phyloP scores from a whole-genome alignment of 2,329 filamentous ascomycete species.

The Knufia petricola region DNA sequence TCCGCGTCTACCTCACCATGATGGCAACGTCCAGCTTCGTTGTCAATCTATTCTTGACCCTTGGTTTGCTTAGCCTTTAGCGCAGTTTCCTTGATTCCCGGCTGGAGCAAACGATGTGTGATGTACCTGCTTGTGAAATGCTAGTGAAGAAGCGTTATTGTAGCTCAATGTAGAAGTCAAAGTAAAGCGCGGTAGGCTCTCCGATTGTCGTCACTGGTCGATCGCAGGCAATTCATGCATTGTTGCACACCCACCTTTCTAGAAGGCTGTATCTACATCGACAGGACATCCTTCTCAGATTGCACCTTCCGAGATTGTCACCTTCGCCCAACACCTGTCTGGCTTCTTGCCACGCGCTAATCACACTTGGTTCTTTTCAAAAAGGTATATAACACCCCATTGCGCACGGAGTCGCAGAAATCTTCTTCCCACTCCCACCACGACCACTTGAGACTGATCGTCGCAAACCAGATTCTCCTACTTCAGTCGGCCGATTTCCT shows the following conservation, averaged over 20 bases:
- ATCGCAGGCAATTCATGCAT: neutral
- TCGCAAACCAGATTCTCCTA: neutral
- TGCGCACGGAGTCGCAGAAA: neutral
- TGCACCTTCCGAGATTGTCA: too few relatives aligned
- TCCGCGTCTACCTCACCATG: neutral
- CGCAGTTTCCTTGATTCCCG: too few relatives aligned
- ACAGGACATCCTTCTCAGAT: neutral
- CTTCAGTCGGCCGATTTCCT: neutral
- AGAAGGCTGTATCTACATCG: neutral
- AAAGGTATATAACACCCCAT: neutral
- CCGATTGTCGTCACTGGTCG: slow-evolving; percentile 2
- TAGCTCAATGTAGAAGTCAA: neutral
- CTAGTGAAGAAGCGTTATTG: neutral
- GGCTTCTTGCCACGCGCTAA: neutral
- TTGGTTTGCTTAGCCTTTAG: too few relatives aligned
- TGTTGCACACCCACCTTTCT: neutral
- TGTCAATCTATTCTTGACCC: too few relatives aligned
- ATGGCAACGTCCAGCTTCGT: neutral
- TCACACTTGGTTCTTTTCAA: neutral
- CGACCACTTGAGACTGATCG: neutral
- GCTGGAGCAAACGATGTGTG: neutral
- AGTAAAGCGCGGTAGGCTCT: neutral
- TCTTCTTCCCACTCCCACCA: neutral
- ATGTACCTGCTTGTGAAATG: neutral
- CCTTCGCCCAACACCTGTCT: neutral